These are phyloP conservation scores for Sphaerobolus stellatus DNA, from an alignment of 1,284 basidiomycete species.

Conservation along the genomic window DNA sequence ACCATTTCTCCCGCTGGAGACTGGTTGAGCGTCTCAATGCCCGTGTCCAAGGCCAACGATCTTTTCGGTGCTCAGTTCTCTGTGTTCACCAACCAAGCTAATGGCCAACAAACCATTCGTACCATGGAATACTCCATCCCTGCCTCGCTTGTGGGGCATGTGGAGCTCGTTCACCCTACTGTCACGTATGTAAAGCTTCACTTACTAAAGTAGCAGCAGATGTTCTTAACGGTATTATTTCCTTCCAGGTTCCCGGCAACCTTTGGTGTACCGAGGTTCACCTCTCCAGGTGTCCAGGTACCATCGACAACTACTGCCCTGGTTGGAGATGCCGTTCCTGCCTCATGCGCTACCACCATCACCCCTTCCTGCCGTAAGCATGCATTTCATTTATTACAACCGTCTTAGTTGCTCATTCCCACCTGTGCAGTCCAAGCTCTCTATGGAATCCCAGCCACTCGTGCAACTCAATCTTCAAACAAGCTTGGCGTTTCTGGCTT, in stretches of 20 bases:
- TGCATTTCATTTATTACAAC: not conserved
- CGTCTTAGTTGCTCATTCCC: not conserved
- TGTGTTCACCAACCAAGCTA: constrained; percentile 13
- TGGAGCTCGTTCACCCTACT: constrained; percentile 20
- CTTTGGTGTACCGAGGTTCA: not conserved
- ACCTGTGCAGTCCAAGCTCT: constrained; percentile 12
- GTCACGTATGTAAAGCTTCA: constrained; percentile 13
- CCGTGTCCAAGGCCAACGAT: constrained; percentile 27
- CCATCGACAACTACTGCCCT: not conserved
- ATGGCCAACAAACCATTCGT: constrained; percentile 18
- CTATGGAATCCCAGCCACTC: constrained; percentile 15
- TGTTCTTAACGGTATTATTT: not conserved
- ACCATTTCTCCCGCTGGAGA: constrained; percentile 25
- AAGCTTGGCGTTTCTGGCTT: constrained; percentile 17
- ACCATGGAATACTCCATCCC: constrained; percentile 20
- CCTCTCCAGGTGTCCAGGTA: not conserved
- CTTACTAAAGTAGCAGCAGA: not conserved
- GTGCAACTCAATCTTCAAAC: constrained; percentile 11
- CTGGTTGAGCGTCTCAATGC: constrained; percentile 26
- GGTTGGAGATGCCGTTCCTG: constrained; percentile 6
- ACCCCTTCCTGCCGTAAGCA: constrained; percentile 16
- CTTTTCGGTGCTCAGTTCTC: constrained; percentile 21
- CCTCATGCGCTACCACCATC: constrained; percentile 14
- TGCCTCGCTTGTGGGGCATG: constrained; percentile 12
- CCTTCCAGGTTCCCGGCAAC: not conserved